Evolutionary conservation across 2,329 filamentous ascomycete species (phyloP).

Genomic region (Emmonsiellopsis sp.): DNA sequence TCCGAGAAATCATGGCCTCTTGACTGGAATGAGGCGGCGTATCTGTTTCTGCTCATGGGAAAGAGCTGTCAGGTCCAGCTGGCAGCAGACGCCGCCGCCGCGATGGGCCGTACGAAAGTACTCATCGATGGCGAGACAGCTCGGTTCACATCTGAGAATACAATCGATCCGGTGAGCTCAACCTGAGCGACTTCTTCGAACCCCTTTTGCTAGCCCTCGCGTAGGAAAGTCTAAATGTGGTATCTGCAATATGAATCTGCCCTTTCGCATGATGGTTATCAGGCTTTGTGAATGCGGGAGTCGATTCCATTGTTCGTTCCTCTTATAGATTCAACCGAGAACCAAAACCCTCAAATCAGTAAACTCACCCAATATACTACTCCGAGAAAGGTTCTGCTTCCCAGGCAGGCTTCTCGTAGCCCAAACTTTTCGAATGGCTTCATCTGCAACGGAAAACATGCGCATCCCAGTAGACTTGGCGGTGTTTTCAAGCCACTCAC

Average conservation of each 20-base stretch:
- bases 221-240: not conserved
- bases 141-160: not conserved
- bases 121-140: constrained; percentile 14
- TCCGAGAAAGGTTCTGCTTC: not conserved
- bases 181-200: not conserved
- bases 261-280: not conserved
- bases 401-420: not conserved
- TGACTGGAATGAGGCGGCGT: constrained; percentile 62
- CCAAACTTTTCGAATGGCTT: not conserved
- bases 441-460: not conserved
- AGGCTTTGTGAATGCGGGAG: not conserved
- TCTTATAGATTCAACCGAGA: not conserved
- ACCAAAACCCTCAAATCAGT: not conserved
- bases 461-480: not conserved
- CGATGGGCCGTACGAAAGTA: constrained; percentile 14
- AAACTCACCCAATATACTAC: not conserved
- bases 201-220: not conserved
- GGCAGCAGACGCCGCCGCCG: constrained; percentile 54
- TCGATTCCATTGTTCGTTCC: not conserved
- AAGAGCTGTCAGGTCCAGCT: constrained; percentile 60
- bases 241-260: not conserved
- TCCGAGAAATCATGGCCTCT: constrained; percentile 28
- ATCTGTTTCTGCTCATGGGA: constrained; percentile 59
- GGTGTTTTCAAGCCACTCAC: not conserved
- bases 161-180: not conserved